Conservation (phyloP, 148 eudicot genomes). For the Arctostaphylos glauca region DNA sequence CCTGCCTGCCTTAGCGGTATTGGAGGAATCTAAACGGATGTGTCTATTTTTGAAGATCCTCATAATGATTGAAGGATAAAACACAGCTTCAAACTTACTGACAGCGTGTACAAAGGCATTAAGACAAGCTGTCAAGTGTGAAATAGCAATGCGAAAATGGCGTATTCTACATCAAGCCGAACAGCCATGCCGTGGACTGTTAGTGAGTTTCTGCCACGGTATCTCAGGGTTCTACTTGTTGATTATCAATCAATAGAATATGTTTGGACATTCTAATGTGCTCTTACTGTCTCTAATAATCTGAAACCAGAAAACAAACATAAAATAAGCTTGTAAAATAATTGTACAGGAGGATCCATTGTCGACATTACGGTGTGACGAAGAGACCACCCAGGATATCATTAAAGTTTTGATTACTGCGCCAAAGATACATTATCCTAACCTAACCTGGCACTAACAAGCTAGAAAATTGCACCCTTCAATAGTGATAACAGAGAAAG, state of each 20-base stretch:
- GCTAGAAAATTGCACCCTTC: not conserved
- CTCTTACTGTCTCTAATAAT: too few species aligned
- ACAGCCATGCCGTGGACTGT: not conserved
- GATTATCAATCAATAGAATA: not conserved
- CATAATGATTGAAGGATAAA: not conserved
- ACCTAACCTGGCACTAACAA: not conserved
- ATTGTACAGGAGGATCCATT: not conserved
- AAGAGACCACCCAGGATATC: not conserved
- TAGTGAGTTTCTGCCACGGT: not conserved
- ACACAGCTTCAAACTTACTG: not conserved
- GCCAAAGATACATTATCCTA: not conserved
- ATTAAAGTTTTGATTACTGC: not conserved
- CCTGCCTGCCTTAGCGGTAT: too few species aligned
- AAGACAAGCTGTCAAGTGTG: not conserved
- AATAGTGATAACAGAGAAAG: not conserved
- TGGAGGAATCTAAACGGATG: not conserved
- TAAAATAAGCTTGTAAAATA: not conserved
- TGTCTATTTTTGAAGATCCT: not conserved
- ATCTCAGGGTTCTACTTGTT: not conserved
- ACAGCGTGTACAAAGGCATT: not conserved
- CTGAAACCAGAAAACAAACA: not conserved
- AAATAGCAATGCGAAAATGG: not conserved
- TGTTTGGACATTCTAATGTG: not conserved
- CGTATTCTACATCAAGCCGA: not conserved
- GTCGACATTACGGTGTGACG: not conserved